Conservation (phyloP, 73 alveolate species). For the Symbiodinium pilosum region DNA sequence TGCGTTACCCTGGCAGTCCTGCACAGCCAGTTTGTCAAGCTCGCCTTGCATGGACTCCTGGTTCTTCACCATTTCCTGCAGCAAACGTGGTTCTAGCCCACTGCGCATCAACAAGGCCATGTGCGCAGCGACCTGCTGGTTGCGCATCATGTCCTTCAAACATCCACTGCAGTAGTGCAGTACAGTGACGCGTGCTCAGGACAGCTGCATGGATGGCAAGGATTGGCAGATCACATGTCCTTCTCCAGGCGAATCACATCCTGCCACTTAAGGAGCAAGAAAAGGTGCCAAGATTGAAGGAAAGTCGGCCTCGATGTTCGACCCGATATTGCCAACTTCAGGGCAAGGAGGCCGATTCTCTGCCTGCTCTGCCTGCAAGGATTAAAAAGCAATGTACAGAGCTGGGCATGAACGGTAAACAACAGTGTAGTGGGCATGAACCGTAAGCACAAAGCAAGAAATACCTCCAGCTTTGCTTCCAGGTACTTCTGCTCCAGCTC, state of each 20-base stretch:
- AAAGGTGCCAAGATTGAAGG: no score
- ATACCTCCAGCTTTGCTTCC: not conserved
- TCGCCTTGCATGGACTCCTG: not conserved
- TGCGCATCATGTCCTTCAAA: not conserved
- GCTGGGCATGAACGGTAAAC: not conserved
- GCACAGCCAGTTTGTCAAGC: not conserved
- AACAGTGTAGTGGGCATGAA: no score
- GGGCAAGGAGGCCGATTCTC: not conserved
- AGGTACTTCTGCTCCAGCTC: constrained; percentile 6
- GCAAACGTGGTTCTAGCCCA: not conserved
- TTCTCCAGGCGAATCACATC: not conserved
- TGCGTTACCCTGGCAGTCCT: no score
- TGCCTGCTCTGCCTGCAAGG: not conserved
- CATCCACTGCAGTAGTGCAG: not conserved
- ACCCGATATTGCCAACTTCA: not conserved
- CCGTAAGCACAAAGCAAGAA: not conserved
- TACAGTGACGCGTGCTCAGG: no score
- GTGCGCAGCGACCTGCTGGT: not conserved
- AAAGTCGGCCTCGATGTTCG: not conserved
- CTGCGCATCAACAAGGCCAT: not conserved
- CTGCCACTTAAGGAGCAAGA: not conserved
- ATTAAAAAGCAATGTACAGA: not conserved
- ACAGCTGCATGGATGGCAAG: not conserved
- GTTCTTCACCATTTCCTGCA: not conserved
- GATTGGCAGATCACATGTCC: not conserved